Evolutionary conservation across 2,329 filamentous ascomycete species (phyloP), one percentile per base, ranked within the genome.

Genomic region (Epicoccum sorghinum): DNA sequence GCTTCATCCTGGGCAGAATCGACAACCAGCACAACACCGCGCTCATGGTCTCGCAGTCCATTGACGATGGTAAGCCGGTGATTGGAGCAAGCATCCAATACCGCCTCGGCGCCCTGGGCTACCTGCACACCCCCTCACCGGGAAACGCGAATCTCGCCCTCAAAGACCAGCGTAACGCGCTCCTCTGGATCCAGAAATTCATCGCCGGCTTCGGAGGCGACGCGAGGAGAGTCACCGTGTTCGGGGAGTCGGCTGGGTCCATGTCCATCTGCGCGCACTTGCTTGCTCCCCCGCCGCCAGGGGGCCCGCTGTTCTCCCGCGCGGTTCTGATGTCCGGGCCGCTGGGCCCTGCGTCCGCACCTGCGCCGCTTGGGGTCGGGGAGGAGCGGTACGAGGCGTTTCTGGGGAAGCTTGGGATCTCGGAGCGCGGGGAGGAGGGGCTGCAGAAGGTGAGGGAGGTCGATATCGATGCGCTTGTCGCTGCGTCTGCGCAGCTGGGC

Each of bases 171-270:
- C 59, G 65, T 4, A 67, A 66, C 23, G 75, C 72, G 1, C 59
- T 77, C 2, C 49, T 62, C 14, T 77, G 75, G 75, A 55, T 77
- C 2, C 66, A 71, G 44, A 61, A 60, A 8, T 66, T 75, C 43
- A 67, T 76, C 14, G 45, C 23, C 1, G 69, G 69, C 0, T 76
- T 77, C 42, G 73, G 73, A 0, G 74, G 74, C 12, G 66, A 77
- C 50, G 47, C 47, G 0, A 47, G 47, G 3, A 64, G 64, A 4
- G 58, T 75, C 3, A 76, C 74, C 0, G 57, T 75, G 0, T 71
- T 78, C 12, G 80, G 80, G 2, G 76, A 82, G 60, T 78, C 74
- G 32, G 78, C 79, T 3, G 80, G 80, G 18, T 59, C 52, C 7
- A 68, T 67, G 22, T 65, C 58, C n/a, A 56, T 52, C n/a, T 41